Evolutionary conservation across 441 rosid species (phyloP).

Genomic region (Adansonia gregorii): DNA sequence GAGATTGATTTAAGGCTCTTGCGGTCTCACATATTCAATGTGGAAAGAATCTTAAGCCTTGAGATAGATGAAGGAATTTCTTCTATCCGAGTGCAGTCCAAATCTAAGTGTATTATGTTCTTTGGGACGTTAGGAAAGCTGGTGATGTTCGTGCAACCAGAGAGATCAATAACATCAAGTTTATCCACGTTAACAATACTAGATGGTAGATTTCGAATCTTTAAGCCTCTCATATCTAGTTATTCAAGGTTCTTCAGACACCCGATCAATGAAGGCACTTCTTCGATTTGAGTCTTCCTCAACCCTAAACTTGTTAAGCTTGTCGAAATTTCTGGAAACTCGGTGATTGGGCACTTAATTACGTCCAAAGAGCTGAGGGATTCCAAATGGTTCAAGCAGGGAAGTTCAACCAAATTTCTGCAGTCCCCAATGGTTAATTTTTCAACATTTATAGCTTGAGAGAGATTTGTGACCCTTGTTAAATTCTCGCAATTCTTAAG

Average conservation of each 20-base stretch:
- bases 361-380: slow-evolving; percentile 22
- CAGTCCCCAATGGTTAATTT: not conserved
- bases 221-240: not conserved
- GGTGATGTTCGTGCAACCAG: not conserved
- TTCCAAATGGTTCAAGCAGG: not conserved
- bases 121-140: not conserved
- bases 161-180: not conserved
- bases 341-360: slow-evolving; percentile 32
- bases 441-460: not conserved
- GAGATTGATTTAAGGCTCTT: not conserved
- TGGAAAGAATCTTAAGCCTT: not conserved
- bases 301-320: not conserved
- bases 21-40: not conserved
- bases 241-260: not conserved
- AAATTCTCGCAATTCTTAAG: not conserved
- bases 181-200: not conserved
- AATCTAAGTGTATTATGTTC: not conserved
- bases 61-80: not conserved
- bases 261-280: not conserved
- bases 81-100: not conserved
- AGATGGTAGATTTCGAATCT: not conserved
- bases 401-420: not conserved
- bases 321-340: slow-evolving; percentile 30
- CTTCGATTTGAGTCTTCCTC: not conserved
- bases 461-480: not conserved